Conservation (phyloP, 1,284 basidiomycete genomes). For the Rhodotorula sp. region DNA sequence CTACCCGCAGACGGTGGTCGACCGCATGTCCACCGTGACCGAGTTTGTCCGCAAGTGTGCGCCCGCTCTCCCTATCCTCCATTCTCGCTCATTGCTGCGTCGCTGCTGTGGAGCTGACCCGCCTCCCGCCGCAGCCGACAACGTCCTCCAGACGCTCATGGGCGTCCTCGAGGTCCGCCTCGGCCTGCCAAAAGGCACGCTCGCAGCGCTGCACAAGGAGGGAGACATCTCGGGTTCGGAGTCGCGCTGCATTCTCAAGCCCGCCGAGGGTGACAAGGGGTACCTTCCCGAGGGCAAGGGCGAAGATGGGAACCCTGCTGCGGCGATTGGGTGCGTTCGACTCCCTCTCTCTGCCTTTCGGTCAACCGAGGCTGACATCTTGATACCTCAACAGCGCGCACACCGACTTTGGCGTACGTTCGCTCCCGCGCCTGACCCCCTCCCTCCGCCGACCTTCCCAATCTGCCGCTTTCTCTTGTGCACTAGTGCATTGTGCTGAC, state of each 20-base stretch:
- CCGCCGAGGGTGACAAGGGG: conserved; percentile 16
- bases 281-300: conserved; percentile 24
- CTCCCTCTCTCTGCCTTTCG: fast-evolving
- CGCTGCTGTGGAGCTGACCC: background rate
- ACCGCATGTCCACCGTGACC: conserved; percentile 27
- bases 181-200: conserved; percentile 27
- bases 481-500: too few species aligned
- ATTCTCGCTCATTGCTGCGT: too few species aligned
- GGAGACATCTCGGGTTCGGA: conserved; percentile 35
- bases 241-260: conserved; percentile 32
- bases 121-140: conserved; percentile 11
- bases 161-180: conserved; percentile 31
- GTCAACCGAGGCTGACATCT: background rate
- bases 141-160: conserved; percentile 32
- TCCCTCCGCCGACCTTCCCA: background rate
- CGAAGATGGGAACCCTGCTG: conserved; percentile 33
- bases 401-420: conserved; percentile 57
- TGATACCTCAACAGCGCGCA: conserved; percentile 6
- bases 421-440: background rate
- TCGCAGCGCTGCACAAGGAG: conserved; percentile 34
- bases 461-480: too few species aligned
- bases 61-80: background rate
- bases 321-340: conserved; percentile 32
- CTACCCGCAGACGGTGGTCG: conserved; percentile 26
- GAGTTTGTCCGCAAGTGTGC: conserved; percentile 20